Conservation (phyloP, 108 stramenopile species). For the Thalassiosira profunda region DNA sequence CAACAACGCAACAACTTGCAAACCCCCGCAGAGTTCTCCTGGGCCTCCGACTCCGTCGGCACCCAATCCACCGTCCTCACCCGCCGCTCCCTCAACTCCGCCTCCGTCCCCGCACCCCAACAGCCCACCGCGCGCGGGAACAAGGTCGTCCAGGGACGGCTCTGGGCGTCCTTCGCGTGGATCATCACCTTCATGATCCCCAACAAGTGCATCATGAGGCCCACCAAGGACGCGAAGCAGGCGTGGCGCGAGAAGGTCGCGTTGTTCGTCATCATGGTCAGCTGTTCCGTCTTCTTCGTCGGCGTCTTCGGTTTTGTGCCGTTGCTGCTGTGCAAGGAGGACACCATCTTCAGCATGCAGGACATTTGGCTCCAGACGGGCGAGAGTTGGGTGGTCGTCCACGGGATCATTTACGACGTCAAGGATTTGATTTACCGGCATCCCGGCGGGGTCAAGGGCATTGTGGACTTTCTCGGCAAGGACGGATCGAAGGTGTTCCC, state of each 20-base stretch:
- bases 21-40: constrained; percentile 53
- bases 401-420: constrained; percentile 50
- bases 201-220: constrained; percentile 36
- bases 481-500: constrained; percentile 56
- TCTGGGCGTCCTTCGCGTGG: constrained; percentile 46
- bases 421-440: constrained; percentile 48
- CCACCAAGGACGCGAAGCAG: constrained; percentile 50
- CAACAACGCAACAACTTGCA: too few species aligned
- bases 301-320: constrained; percentile 57
- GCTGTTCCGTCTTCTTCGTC: constrained; percentile 43
- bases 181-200: constrained; percentile 46
- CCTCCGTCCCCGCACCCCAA: constrained; percentile 33
- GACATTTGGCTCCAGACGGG: constrained; percentile 48
- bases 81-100: constrained; percentile 30
- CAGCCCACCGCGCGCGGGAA: too few species aligned
- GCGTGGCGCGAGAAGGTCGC: constrained; percentile 59
- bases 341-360: constrained; percentile 21
- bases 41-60: constrained; percentile 38
- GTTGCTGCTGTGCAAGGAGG: constrained; percentile 45
- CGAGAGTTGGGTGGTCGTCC: constrained; percentile 48
- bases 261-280: constrained; percentile 4
- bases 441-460: constrained; percentile 52
- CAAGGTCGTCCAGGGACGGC: too few species aligned
- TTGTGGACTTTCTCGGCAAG: constrained; percentile 51
- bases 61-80: constrained; percentile 52